These are phyloP conservation scores for Populus simonii DNA, from an alignment of 345 rosid species.

Conservation along the genomic window DNA sequence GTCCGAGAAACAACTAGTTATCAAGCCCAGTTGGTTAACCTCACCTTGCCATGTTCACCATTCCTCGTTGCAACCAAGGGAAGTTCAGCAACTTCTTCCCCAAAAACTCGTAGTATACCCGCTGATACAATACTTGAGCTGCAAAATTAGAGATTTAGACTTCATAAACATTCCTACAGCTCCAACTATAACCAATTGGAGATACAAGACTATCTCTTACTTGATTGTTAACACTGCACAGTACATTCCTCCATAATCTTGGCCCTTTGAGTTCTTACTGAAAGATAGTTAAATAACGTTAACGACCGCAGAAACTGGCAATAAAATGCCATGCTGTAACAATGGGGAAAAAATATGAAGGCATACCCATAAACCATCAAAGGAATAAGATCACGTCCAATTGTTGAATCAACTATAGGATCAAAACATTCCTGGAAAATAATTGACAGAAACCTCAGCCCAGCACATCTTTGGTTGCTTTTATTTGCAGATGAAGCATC, in stretches of 20 bases:
- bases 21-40: background rate
- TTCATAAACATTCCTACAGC: background rate
- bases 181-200: background rate
- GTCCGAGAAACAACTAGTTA: background rate
- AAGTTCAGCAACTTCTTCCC: slow-evolving; percentile 84
- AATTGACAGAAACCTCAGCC: slow-evolving; percentile 16
- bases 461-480: background rate
- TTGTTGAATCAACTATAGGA: slow-evolving; percentile 66
- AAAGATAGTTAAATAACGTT: slow-evolving; percentile 10
- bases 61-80: slow-evolving; percentile 82
- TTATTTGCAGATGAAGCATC: background rate
- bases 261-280: slow-evolving; percentile 65
- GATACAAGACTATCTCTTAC: slow-evolving; percentile 41
- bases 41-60: slow-evolving; percentile 69
- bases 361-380: slow-evolving; percentile 85
- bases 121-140: slow-evolving; percentile 78
- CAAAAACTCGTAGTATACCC: slow-evolving; percentile 72
- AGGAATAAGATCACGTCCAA: slow-evolving; percentile 74
- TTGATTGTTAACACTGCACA: slow-evolving; percentile 72
- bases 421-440: slow-evolving; percentile 73
- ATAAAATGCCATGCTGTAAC: background rate
- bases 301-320: background rate
- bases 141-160: slow-evolving; percentile 18
- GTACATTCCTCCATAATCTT: slow-evolving; percentile 85
- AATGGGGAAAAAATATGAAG: background rate